Conservation (phyloP, 1,139 yeast genomes). For the Zygosaccharomyces pseudobailii region DNA sequence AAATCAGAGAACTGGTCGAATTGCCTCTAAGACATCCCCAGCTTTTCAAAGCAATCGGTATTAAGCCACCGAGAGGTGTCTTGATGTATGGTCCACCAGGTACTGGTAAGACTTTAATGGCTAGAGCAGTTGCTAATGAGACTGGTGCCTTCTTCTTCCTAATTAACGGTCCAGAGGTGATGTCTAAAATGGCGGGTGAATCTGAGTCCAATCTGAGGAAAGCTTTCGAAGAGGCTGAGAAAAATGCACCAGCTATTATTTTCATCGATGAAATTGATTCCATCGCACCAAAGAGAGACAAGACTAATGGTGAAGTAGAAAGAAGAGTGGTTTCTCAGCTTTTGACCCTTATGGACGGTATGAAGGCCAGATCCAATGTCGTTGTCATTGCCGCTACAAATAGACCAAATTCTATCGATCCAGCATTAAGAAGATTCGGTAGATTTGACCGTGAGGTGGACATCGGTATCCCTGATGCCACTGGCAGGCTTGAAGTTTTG, state of each 20-base stretch:
- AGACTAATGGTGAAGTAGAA: slow-evolving; percentile 98
- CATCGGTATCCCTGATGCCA: slow-evolving; percentile 98
- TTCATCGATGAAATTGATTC: slow-evolving; percentile 98
- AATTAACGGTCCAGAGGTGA: slow-evolving; percentile 99
- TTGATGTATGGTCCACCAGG: slow-evolving; percentile 96
- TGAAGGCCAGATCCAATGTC: slow-evolving; percentile 96
- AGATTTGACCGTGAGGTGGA: slow-evolving; percentile 99
- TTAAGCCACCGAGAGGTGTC: slow-evolving; percentile 96
- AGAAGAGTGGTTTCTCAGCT: slow-evolving; percentile 98
- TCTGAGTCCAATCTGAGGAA: slow-evolving; percentile 95
- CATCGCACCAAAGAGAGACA: slow-evolving; percentile 99
- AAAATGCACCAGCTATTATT: slow-evolving; percentile 94
- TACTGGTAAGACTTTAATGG: slow-evolving; percentile 59
- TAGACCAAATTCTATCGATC: slow-evolving; percentile 97
- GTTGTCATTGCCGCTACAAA: slow-evolving; percentile 96
- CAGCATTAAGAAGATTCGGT: slow-evolving; percentile 97
- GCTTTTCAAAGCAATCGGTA: slow-evolving; percentile 92
- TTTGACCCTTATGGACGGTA: slow-evolving; percentile 97
- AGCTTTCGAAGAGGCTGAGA: slow-evolving; percentile 99
- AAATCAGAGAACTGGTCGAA: slow-evolving; percentile 94
- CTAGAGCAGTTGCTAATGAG: slow-evolving; percentile 98
- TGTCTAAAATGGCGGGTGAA: slow-evolving; percentile 99
- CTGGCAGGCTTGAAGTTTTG: slow-evolving; percentile 94
- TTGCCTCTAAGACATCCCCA: slow-evolving; percentile 96
- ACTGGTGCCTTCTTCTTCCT: slow-evolving; percentile 98